Evolutionary conservation across 768 basidiomycete species (phyloP), one percentile per base, ranked within the genome.

Genomic region (Mycena vitilis): DNA sequence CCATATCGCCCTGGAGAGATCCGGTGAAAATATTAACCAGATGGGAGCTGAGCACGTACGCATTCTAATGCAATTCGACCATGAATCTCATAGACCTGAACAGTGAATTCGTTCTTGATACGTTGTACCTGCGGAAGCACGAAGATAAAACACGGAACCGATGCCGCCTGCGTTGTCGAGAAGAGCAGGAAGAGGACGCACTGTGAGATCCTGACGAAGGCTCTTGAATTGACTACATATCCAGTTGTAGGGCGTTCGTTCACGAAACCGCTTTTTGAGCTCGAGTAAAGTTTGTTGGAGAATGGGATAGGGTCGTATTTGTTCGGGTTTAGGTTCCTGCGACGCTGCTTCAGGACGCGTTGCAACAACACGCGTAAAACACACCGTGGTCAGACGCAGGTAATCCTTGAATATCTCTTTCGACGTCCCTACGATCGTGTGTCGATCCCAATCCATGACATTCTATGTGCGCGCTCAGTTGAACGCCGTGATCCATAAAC

Each of bases 201-300:
- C 97, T 73, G 96, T 99, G 68, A 99, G 86, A 83, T 99, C 98
- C 79, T 99, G 98, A 48, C 98, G 90, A 66, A 99, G 82, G 78
- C 94, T 95, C 85, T 99, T 99, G 83, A 99, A 95, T 79, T 99
- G 98, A 75, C 93, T 98, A 77, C 97, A 96, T 76, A 98, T 95
- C 91, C 95, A 99, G 64, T 87, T 81, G 75, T 98, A 98, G 0
- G 84, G 79, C 18, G 78, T 78, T 76, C 93, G 94, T 71, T 92
- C 86, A 73, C 89, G 86, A 95, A 97, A 99, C 66, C 91, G 91
- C 61, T 85, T 86, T 81, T 98, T 99, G 57, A 99, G 86, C 74
- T 95, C 91, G 52, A 86, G 79, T 53, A 99, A 86, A 10, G 98
- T 98, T 79, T 91, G 87, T 78, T 93, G 89, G 38, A 99, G 86